A percentile compares a stretch with the other conserved stretches of the same genome.
phyloP scores from a whole-genome alignment of 495 filamentous ascomycete species.

The Aspergillus mulundensis region DNA sequence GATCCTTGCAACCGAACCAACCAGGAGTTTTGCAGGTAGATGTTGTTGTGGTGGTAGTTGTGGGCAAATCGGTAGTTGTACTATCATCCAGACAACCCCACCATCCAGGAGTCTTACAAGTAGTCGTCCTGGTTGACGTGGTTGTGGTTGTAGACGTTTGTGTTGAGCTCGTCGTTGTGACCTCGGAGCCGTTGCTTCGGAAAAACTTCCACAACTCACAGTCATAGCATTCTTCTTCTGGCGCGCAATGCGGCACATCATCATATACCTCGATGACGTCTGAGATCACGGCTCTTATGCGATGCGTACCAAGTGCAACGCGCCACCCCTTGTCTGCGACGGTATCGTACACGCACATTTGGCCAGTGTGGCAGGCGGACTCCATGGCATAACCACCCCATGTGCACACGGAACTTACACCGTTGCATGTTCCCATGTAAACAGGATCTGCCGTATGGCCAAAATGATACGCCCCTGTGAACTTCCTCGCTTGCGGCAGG shows the following conservation, averaged over 20 bases:
- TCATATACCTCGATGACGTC: slow-evolving; percentile 84
- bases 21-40: slow-evolving; percentile 84
- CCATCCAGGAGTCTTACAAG: slow-evolving; percentile 82
- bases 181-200: slow-evolving; percentile 78
- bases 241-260: slow-evolving; percentile 68
- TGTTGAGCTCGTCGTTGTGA: slow-evolving; percentile 58
- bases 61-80: slow-evolving; percentile 56
- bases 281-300: slow-evolving; percentile 75
- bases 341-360: slow-evolving; percentile 85
- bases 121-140: slow-evolving; percentile 67
- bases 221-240: slow-evolving; percentile 75
- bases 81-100: slow-evolving; percentile 57
- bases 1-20: slow-evolving; percentile 51
- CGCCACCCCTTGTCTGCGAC: slow-evolving; percentile 88
- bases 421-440: slow-evolving; percentile 91
- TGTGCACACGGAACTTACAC: slow-evolving; percentile 79
- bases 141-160: slow-evolving; percentile 52
- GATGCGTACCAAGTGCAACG: slow-evolving; percentile 78
- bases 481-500: slow-evolving; percentile 62
- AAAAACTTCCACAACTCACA: slow-evolving; percentile 94
- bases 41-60: slow-evolving; percentile 49
- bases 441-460: slow-evolving; percentile 95
- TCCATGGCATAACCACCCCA: slow-evolving; percentile 95
- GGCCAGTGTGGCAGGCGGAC: slow-evolving; percentile 81
- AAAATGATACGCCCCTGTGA: slow-evolving; percentile 85